Base-by-base conservation (phyloP, 2,329 filamentous ascomycete species). In the Botrytis elliptica region DNA sequence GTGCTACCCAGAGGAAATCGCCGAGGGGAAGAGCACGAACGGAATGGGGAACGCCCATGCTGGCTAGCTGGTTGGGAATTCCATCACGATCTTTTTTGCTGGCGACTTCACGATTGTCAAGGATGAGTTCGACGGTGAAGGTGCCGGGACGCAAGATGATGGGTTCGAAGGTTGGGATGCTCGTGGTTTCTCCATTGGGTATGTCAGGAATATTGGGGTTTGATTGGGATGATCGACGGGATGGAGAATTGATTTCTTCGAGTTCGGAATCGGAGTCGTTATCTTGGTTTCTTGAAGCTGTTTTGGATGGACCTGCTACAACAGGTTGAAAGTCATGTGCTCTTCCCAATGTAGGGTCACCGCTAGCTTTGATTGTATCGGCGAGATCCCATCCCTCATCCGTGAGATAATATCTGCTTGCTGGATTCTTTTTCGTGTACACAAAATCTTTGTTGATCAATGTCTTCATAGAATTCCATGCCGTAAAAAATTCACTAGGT, bases 391-490 rank as follows among this genome's bases (percentile, higher is more conserved):
- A 93, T 5, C 93, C 93, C 74, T 93, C 91, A 46, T 95, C 92
- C 0, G 92, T 93, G 52, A 96, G 83, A 2, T 86, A 85, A 79
- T 94, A 96, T 76, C 87, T 89, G 74, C 89, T 88, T 29, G 89
- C 82, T 0, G 92, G 92, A 25, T 91, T 86, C 0, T 92, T 91
- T 71, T 89, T 89, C 77, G 92, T 90, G 73, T 90, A 90, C 0
- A 95, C 91, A 5, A 95, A 83, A 73, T 94, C 92, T 79, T 95
- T 94, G 71, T 89, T 86, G 8, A 90, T 77, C 46, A 96, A 83
- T 0, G 91, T 93, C 80, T 93, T 93, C 87, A 95, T 94, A 1
- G 92, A 94, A 78, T 88, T 92, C 93, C 93, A 96, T 0, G 93
- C 93, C 0, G 93, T 95, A 78, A 93, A 93, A 78, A 88, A 92